Base-by-base conservation (phyloP, 305 asterid species). In the Fraxinus angustifolia region DNA sequence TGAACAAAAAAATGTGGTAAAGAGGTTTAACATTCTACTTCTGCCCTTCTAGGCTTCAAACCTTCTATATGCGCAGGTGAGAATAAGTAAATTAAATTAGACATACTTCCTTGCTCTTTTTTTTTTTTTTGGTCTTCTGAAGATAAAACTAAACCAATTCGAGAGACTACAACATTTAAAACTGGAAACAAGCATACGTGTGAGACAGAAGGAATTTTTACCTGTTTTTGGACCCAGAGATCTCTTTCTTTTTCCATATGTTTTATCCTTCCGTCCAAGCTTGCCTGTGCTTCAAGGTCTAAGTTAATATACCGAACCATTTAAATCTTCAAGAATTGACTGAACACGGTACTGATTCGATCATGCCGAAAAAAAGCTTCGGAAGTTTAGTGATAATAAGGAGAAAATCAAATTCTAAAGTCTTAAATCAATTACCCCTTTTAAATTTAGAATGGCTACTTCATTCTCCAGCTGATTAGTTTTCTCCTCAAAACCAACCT, bases 161-260 rank as follows among this genome's bases (percentile, higher is more conserved):
- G 3, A 19, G 5, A 58, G 70, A 17, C 60, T 19, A 35, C 76
- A 75, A 38, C 75, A 74, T 42, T 83, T 76, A 30, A 53, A 68
- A 56, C 48, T 77, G 77, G 70, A 76, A 79, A 62, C 60, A 79
- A 67, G 62, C 79, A 80, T n/a, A 17, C 36, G 8, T 62, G 62
- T 80, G 12, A 79, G 76, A 79, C 58, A 74, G 34, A 78, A 53
- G 48, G 75, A 79, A 45, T 42, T 75, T 75, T 35, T 75, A 92
- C 97, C 93, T 90, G 92, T 84, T 89, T 92, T 80, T 86, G 90
- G 85, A 80, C 60, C 97, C 91, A 90, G 38, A 87, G 81, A 80
- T 86, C 87, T 88, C 93, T 80, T 79, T 89, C 94, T 80, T 79
- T 85, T 81, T 88, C 92, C 82, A 88, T 80, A 31, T 89, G 90